A percentile compares a stretch with the other conserved stretches of the same genome.
Conservation (phyloP, 1,139 yeast genomes). For the Saccharomyces hybrid region DNA sequence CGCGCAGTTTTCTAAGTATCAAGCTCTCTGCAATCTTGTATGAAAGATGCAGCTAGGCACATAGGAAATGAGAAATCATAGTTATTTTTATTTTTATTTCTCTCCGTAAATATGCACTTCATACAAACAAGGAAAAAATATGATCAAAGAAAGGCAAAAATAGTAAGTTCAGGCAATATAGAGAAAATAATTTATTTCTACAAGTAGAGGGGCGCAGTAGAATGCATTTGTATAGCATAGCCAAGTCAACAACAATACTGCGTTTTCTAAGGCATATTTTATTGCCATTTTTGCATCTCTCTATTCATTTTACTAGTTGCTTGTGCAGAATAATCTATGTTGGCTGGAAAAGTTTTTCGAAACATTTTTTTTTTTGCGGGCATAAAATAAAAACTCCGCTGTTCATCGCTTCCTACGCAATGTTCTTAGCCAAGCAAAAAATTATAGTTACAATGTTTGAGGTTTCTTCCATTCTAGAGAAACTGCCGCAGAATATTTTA, state of each 20-base stretch:
- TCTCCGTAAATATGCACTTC: neutral
- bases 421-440: neutral
- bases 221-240: neutral
- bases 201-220: neutral
- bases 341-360: no score
- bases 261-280: neutral
- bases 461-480: neutral
- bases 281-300: neutral
- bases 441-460: neutral
- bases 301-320: neutral
- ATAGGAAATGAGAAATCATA: neutral
- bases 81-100: no score
- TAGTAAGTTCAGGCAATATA: neutral
- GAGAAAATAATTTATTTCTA: neutral
- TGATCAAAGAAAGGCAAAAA: neutral
- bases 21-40: no score
- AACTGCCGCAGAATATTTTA: neutral
- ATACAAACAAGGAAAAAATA: neutral
- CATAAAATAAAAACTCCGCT: neutral
- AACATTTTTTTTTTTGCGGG: neutral
- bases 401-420: neutral
- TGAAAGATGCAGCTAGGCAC: neutral
- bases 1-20: neutral
- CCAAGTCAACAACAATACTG: neutral
- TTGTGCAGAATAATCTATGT: neutral